Evolutionary conservation across 2,329 filamentous ascomycete genomes (phyloP).

Genomic region (Rachicladosporium sp.): DNA sequence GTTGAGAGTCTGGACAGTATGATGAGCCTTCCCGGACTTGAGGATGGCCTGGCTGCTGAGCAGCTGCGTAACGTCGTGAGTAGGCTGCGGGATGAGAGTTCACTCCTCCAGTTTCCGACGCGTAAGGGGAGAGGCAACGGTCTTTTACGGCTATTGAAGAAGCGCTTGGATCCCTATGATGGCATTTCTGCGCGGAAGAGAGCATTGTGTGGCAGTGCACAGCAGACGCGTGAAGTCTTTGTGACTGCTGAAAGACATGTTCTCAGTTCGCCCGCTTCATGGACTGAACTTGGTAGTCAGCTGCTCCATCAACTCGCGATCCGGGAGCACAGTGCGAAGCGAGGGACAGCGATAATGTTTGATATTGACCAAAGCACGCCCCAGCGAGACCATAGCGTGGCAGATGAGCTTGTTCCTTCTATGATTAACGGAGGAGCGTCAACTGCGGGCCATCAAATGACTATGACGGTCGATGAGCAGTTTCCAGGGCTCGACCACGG

Average conservation of each 20-base stretch:
- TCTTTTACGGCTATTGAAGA: slow-evolving; percentile 40
- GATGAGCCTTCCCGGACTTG: slow-evolving; percentile 45
- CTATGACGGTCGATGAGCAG: slow-evolving; percentile 14
- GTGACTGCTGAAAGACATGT: too few species aligned
- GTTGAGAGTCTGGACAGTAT: slow-evolving; percentile 43
- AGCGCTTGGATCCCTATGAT: slow-evolving; percentile 42
- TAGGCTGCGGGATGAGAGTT: slow-evolving; percentile 43
- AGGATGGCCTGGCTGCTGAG: slow-evolving; percentile 42
- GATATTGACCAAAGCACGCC: too few species aligned
- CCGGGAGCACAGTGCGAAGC: too few species aligned
- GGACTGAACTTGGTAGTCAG: too few species aligned
- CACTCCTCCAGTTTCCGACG: slow-evolving; percentile 38
- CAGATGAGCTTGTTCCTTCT: too few species aligned
- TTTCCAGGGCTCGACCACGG: slow-evolving; percentile 22
- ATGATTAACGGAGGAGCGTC: too few species aligned
- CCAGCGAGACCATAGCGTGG: too few species aligned
- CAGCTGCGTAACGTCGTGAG: slow-evolving; percentile 38
- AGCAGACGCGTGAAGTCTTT: too few species aligned
- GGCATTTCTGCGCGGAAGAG: slow-evolving; percentile 19
- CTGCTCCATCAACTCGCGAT: too few species aligned
- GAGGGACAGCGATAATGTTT: too few species aligned
- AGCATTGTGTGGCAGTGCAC: too few species aligned
- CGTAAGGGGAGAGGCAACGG: slow-evolving; percentile 38
- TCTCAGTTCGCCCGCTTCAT: too few species aligned
- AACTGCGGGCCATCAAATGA: slow-evolving; percentile 1